phyloP scores from a whole-genome alignment of 2,329 filamentous ascomycete species.

The Neofusicoccum umdonicola region DNA sequence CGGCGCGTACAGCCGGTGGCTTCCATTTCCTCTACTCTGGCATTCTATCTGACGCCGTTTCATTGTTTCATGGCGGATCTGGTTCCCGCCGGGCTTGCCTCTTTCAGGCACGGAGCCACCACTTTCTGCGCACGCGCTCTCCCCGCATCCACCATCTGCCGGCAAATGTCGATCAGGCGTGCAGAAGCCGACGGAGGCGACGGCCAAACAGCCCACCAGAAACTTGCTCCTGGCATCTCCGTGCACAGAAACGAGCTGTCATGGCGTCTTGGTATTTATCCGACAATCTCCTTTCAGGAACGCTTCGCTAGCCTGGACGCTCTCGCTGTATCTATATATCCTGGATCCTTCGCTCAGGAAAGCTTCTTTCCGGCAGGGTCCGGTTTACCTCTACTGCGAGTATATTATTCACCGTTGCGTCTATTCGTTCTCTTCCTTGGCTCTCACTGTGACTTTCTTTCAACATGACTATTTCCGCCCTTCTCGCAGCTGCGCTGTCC shows the following conservation, averaged over 20 bases:
- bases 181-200: not conserved
- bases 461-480: conserved; percentile 6
- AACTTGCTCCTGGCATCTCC: conserved; percentile 5
- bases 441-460: not conserved
- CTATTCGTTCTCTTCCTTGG: not conserved
- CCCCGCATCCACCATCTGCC: conserved; percentile 2
- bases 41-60: conserved; percentile 6
- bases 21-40: not conserved
- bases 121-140: not conserved
- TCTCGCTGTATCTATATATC: not conserved
- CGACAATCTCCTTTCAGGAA: not conserved
- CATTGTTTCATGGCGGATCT: conserved; percentile 12
- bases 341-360: not conserved
- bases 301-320: too few species aligned
- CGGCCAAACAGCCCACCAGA: not conserved
- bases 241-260: not conserved
- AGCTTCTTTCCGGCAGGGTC: not conserved
- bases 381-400: not conserved
- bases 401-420: not conserved
- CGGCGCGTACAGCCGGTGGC: not conserved
- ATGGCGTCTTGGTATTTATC: conserved; percentile 6
- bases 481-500: conserved; percentile 8
- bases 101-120: conserved; percentile 11
- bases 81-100: conserved; percentile 7
- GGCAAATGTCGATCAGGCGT: not conserved